phyloP scores from a whole-genome alignment of 768 basidiomycete genomes.

The Hydnum rufescens region DNA sequence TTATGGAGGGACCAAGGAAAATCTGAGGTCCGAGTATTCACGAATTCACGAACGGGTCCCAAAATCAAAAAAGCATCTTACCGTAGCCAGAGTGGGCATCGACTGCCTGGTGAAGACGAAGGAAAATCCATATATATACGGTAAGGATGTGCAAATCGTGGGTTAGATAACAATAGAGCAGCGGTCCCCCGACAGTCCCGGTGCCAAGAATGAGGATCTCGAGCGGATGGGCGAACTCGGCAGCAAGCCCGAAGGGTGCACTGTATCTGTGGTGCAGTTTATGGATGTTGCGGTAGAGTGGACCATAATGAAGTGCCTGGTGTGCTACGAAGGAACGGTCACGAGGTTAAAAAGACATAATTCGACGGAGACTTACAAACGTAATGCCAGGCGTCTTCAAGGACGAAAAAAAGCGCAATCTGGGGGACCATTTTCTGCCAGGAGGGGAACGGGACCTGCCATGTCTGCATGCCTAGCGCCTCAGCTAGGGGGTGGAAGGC shows the following conservation, averaged over 20 bases:
- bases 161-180: slow-evolving; percentile 66
- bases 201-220: slow-evolving; percentile 87
- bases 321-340: slow-evolving; percentile 36
- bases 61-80: slow-evolving; percentile 19
- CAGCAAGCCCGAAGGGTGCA: slow-evolving; percentile 91
- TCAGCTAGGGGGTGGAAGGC: slow-evolving; percentile 35
- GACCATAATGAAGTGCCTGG: slow-evolving; percentile 67
- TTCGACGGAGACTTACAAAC: slow-evolving; percentile 28
- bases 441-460: slow-evolving; percentile 80
- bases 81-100: slow-evolving; percentile 96
- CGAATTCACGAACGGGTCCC: neutral
- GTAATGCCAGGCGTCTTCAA: slow-evolving; percentile 94
- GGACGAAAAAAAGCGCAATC: slow-evolving; percentile 75
- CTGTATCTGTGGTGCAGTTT: slow-evolving; percentile 96
- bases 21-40: slow-evolving; percentile 29
- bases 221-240: slow-evolving; percentile 94
- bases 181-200: slow-evolving; percentile 75
- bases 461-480: slow-evolving; percentile 71
- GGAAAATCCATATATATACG: slow-evolving; percentile 83
- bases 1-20: slow-evolving; percentile 96
- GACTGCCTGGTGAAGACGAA: slow-evolving; percentile 90
- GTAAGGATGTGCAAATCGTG: slow-evolving; percentile 75
- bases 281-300: slow-evolving; percentile 82
- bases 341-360: slow-evolving; percentile 2
- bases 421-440: slow-evolving; percentile 52